These are phyloP conservation scores for Trichoderma breve DNA, from an alignment of 2,329 filamentous ascomycete species.

Conservation along the genomic window DNA sequence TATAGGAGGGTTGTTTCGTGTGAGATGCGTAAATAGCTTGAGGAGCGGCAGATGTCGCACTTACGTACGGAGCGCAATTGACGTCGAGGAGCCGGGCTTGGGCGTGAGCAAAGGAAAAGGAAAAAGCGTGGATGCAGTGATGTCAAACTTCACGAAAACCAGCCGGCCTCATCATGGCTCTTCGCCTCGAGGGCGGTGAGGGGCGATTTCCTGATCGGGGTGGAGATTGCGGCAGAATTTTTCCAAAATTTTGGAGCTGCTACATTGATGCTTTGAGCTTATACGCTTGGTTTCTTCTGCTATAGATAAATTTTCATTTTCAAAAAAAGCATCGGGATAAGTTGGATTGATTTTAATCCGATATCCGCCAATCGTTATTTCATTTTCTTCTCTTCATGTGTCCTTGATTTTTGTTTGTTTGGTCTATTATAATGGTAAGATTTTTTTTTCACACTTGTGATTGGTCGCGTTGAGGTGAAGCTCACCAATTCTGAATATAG, in stretches of 20 bases:
- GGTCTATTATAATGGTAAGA: constrained; percentile 2
- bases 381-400: constrained; percentile 11
- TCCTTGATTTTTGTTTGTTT: not conserved
- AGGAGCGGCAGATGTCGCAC: not conserved
- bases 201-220: constrained; percentile 23
- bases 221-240: constrained; percentile 44
- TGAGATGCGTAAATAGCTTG: not conserved
- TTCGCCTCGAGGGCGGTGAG: constrained; percentile 46
- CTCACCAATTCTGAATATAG: constrained; percentile 26
- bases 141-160: constrained; percentile 40
- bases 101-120: constrained; percentile 27
- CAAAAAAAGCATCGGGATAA: not conserved
- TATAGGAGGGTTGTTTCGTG: not conserved
- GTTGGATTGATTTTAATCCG: not conserved
- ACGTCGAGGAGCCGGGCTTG: constrained; percentile 18
- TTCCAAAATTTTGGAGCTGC: constrained; percentile 40
- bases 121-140: constrained; percentile 34
- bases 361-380: not conserved
- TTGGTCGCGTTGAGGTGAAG: constrained; percentile 3
- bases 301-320: not conserved
- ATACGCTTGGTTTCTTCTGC: not conserved
- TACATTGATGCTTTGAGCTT: not conserved
- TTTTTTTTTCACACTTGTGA: not conserved
- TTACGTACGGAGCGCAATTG: constrained; percentile 25
- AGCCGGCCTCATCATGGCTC: constrained; percentile 35